These are phyloP conservation scores for Amphibolis antarctica DNA, from an alignment of 106 monocot species.

Conservation along the genomic window DNA sequence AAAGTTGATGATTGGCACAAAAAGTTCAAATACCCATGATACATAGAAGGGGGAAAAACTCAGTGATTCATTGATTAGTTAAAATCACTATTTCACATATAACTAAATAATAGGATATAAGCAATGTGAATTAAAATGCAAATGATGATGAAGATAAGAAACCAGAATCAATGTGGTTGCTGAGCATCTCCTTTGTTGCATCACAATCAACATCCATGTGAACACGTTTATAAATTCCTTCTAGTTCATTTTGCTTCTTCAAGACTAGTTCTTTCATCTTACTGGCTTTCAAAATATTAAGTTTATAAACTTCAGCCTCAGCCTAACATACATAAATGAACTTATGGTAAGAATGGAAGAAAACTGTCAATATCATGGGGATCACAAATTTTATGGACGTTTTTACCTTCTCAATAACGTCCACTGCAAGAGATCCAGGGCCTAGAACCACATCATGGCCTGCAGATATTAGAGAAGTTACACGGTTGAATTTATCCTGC, in stretches of 20 bases:
- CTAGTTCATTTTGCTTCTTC: constrained; percentile 80
- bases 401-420: constrained; percentile 60
- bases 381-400: not conserved
- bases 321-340: constrained; percentile 25
- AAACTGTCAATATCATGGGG: not conserved
- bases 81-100: not conserved
- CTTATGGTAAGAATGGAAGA: not conserved
- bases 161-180: constrained; percentile 76
- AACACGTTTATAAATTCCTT: constrained; percentile 60
- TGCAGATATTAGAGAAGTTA: constrained; percentile 50
- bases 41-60: too few relatives aligned
- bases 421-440: constrained; percentile 47
- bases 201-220: constrained; percentile 63
- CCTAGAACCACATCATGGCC: constrained; percentile 29
- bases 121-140: not conserved
- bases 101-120: not conserved
- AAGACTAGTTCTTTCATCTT: constrained; percentile 77
- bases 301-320: constrained; percentile 48
- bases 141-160: not conserved
- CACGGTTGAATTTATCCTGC: constrained; percentile 41
- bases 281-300: constrained; percentile 63
- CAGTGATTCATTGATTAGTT: too few relatives aligned
- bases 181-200: constrained; percentile 30
- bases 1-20: too few relatives aligned
- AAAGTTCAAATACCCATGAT: too few relatives aligned